Evolutionary conservation across 1,284 basidiomycete species (phyloP).

Genomic region (Mycena citricolor): DNA sequence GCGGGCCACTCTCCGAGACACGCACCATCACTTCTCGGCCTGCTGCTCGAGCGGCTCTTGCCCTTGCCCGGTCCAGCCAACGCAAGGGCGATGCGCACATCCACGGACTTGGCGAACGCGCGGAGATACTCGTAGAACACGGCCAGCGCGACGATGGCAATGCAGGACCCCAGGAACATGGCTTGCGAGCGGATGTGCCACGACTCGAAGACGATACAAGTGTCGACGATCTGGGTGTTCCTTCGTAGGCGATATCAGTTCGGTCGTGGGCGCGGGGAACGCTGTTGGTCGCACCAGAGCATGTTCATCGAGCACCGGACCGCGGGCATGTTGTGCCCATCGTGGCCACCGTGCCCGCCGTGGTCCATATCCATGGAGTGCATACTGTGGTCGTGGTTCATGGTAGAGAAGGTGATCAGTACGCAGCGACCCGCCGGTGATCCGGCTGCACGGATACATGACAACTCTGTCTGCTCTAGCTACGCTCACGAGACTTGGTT

Average conservation of each 20-base stretch:
- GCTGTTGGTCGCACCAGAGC: slow-evolving; percentile 53
- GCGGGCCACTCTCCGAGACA: not conserved
- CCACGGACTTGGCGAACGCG: slow-evolving; percentile 55
- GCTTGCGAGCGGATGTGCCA: slow-evolving; percentile 68
- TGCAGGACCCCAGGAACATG: slow-evolving; percentile 60
- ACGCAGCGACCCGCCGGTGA: too few relatives aligned
- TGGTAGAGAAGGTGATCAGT: slow-evolving; percentile 1
- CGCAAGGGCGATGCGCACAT: slow-evolving; percentile 52
- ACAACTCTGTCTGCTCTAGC: too few relatives aligned
- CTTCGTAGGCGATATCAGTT: slow-evolving; percentile 30
- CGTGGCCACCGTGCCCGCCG: slow-evolving; percentile 47
- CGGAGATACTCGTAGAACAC: slow-evolving; percentile 77
- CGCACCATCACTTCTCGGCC: slow-evolving; percentile 37
- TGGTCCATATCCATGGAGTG: slow-evolving; percentile 35
- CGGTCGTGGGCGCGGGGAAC: slow-evolving; percentile 1
- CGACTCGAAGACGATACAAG: slow-evolving; percentile 69
- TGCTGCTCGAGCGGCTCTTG: slow-evolving; percentile 39
- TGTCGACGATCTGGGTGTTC: slow-evolving; percentile 75
- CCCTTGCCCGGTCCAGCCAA: slow-evolving; percentile 48
- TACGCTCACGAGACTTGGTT: too few relatives aligned
- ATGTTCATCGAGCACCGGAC: slow-evolving; percentile 63
- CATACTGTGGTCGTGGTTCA: slow-evolving; percentile 20
- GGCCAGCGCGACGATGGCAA: slow-evolving; percentile 61
- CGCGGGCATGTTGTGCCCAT: slow-evolving; percentile 54
- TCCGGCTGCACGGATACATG: too few relatives aligned